Evolutionary conservation across 108 stramenopile species (phyloP).

Genomic region (Bacterosira constricta): DNA sequence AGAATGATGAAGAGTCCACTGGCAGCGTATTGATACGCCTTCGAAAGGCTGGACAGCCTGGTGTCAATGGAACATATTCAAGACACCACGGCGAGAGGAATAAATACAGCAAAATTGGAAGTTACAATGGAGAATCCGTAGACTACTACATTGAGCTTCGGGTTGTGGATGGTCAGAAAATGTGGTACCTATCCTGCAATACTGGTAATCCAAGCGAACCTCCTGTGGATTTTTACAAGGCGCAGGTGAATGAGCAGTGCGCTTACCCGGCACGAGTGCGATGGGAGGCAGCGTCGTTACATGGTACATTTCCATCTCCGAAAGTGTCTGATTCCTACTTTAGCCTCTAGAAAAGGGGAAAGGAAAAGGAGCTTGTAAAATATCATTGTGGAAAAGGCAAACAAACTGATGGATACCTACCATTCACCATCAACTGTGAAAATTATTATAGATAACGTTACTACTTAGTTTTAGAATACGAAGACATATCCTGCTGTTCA

Average conservation of each 20-base stretch:
- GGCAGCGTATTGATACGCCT: constrained; percentile 15
- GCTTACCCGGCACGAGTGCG: constrained; percentile 8
- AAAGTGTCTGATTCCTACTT: constrained; percentile 21
- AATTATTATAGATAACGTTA: too few relatives aligned
- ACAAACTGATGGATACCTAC: too few relatives aligned
- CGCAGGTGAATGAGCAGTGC: constrained; percentile 21
- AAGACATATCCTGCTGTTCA: too few relatives aligned
- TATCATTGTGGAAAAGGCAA: too few relatives aligned
- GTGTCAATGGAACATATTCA: constrained; percentile 35
- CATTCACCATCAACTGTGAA: too few relatives aligned
- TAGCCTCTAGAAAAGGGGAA: neutral
- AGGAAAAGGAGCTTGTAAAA: neutral
- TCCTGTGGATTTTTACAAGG: constrained; percentile 37
- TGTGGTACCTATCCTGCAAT: constrained; percentile 32
- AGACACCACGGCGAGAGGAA: neutral
- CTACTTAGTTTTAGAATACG: too few relatives aligned
- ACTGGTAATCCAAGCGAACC: constrained; percentile 1
- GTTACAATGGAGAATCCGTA: constrained; percentile 26
- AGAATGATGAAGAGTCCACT: constrained; percentile 8
- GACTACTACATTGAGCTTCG: constrained; percentile 28
- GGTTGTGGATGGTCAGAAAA: constrained; percentile 15
- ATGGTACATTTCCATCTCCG: constrained; percentile 18
- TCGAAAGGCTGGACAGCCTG: constrained; percentile 11
- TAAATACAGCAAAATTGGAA: constrained; percentile 14
- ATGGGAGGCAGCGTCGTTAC: constrained; percentile 19